Evolutionary conservation across 1,139 yeast genomes (phyloP).

Genomic region (Pneumocystis jirovecii): DNA sequence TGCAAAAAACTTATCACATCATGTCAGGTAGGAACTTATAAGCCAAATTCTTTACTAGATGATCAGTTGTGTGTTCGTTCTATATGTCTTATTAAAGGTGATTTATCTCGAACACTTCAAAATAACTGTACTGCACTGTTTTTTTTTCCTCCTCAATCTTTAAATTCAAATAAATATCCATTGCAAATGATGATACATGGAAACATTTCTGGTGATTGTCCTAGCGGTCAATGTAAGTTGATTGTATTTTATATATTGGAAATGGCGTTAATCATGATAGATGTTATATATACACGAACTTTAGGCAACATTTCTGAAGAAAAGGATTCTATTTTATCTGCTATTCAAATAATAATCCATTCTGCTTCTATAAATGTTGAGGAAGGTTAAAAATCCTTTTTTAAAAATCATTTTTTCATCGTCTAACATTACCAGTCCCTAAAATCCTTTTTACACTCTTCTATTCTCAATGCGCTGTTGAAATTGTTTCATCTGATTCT

Average conservation of each 20-base stretch:
- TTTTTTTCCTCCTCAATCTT: slow-evolving; percentile 82
- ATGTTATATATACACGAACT: background rate
- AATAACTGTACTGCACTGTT: slow-evolving; percentile 74
- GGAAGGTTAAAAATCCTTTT: background rate
- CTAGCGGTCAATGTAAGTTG: slow-evolving; percentile 44
- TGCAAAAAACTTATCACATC: background rate
- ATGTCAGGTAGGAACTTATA: background rate
- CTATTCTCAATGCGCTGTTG: background rate
- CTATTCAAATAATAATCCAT: background rate
- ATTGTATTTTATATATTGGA: background rate
- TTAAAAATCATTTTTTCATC: no score
- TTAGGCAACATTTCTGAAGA: background rate
- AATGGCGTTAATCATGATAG: background rate
- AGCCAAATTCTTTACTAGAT: background rate
- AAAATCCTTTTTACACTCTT: background rate
- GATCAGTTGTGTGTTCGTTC: background rate
- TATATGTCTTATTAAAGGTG: slow-evolving; percentile 2
- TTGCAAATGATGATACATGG: slow-evolving; percentile 83
- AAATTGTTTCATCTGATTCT: background rate
- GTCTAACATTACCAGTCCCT: background rate
- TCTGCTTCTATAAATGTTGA: background rate
- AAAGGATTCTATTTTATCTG: background rate
- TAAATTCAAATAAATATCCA: slow-evolving; percentile 46
- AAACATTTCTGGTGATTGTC: slow-evolving; percentile 80
- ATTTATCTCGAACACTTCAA: slow-evolving; percentile 18